A percentile compares a stretch with the other conserved stretches of the same genome.
Conservation (phyloP, 2,329 filamentous ascomycete genomes). For the Fusarium sp. region DNA sequence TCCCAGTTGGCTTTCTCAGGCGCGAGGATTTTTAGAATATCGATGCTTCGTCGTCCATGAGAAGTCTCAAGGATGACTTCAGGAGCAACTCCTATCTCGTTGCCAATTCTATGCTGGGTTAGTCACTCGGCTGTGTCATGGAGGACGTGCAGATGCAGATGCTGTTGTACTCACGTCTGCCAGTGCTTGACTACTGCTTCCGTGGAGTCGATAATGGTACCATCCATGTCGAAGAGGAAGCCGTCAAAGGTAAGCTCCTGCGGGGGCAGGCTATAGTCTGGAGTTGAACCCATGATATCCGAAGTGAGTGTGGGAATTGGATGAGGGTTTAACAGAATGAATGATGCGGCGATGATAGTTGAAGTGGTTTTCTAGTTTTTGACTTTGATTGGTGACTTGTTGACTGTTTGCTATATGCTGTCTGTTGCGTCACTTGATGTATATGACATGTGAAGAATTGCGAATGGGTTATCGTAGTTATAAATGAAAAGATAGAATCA, state of each 20-base stretch:
- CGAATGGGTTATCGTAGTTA: conserved; percentile 2
- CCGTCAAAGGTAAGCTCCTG: conserved; percentile 65
- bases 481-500: conserved; percentile 17
- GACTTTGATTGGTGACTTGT: not conserved
- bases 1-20: conserved; percentile 93
- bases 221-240: conserved; percentile 82
- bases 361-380: not conserved
- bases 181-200: conserved; percentile 83
- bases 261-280: conserved; percentile 59
- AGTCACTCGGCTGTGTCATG: not conserved
- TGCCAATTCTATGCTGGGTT: conserved; percentile 71
- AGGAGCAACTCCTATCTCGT: conserved; percentile 87
- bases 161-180: conserved; percentile 67
- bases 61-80: conserved; percentile 88
- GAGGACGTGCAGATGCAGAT: not conserved
- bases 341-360: not conserved
- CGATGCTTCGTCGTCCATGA: conserved; percentile 90
- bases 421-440: not conserved
- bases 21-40: conserved; percentile 82
- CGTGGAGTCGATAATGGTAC: conserved; percentile 86
- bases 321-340: not conserved
- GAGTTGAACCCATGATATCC: conserved; percentile 52
- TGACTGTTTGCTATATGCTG: not conserved
- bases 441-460: conserved; percentile 11
- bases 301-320: not conserved